A percentile compares a stretch with the other conserved stretches of the same genome.
Conservation (phyloP, 2,329 filamentous ascomycete genomes). For the Aspergillus sergii region DNA sequence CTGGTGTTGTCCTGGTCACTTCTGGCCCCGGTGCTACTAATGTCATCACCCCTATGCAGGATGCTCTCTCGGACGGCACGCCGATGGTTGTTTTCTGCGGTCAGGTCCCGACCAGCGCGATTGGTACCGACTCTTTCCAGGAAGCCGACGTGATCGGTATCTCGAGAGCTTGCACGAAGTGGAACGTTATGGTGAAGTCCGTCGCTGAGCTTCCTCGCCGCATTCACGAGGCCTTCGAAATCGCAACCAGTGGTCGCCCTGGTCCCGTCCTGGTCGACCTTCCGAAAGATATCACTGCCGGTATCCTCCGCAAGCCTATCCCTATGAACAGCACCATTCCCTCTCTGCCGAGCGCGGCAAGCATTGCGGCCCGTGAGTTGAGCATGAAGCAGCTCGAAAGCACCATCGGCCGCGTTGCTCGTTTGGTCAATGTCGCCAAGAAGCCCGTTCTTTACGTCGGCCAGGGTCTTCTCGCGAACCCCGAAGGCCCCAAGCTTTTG, state of each 20-base stretch:
- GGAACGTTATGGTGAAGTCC: constrained; percentile 98
- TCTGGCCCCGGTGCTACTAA: constrained; percentile 97
- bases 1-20: constrained; percentile 93
- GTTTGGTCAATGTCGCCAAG: constrained; percentile 84
- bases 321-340: constrained; percentile 75
- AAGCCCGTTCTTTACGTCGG: constrained; percentile 95
- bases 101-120: constrained; percentile 86
- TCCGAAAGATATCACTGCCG: constrained; percentile 93
- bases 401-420: constrained; percentile 75
- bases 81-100: constrained; percentile 95
- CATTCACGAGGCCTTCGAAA: constrained; percentile 98
- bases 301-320: constrained; percentile 79
- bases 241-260: constrained; percentile 89
- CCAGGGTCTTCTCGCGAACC: constrained; percentile 79
- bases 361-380: constrained; percentile 74
- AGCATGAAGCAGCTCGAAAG: constrained; percentile 71
- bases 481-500: constrained; percentile 77
- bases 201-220: constrained; percentile 88
- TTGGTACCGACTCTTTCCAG: constrained; percentile 95
- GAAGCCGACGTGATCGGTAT: constrained; percentile 95
- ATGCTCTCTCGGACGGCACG: constrained; percentile 91
- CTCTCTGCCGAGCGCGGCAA: constrained; percentile 81
- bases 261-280: constrained; percentile 94
- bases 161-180: constrained; percentile 93
- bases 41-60: constrained; percentile 93